phyloP scores from a whole-genome alignment of 257 asterid genomes.

The Solanum virginianum region DNA sequence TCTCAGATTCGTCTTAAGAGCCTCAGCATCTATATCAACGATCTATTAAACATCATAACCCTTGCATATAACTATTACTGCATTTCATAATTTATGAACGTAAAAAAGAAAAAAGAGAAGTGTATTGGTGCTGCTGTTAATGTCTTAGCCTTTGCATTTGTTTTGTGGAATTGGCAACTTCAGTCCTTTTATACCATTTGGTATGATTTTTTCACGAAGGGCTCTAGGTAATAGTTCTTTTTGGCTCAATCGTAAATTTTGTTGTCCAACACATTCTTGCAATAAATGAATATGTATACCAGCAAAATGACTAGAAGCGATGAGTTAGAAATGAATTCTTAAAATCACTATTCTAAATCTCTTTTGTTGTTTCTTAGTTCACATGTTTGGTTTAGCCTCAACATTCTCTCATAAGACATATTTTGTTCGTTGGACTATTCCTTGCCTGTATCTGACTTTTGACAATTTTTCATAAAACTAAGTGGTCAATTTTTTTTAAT shows the following conservation, averaged over 20 bases:
- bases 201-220: no score
- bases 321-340: not conserved
- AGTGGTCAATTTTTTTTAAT: not conserved
- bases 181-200: no score
- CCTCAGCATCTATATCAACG: not conserved
- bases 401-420: not conserved
- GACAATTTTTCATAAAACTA: not conserved
- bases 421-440: not conserved
- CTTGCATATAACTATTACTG: not conserved
- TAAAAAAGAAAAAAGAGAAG: no score
- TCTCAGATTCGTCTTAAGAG: not conserved
- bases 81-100: not conserved
- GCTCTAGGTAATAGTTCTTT: no score
- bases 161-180: no score
- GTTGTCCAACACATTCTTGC: no score
- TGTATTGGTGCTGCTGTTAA: no score
- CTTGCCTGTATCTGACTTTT: not conserved
- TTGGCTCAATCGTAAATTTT: no score
- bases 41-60: not conserved
- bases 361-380: not conserved
- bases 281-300: not conserved
- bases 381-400: not conserved
- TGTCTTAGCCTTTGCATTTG: no score
- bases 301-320: not conserved
- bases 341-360: not conserved